Evolutionary conservation across 208 protist genomes (phyloP).

Genomic region (Leishmania arabica): DNA sequence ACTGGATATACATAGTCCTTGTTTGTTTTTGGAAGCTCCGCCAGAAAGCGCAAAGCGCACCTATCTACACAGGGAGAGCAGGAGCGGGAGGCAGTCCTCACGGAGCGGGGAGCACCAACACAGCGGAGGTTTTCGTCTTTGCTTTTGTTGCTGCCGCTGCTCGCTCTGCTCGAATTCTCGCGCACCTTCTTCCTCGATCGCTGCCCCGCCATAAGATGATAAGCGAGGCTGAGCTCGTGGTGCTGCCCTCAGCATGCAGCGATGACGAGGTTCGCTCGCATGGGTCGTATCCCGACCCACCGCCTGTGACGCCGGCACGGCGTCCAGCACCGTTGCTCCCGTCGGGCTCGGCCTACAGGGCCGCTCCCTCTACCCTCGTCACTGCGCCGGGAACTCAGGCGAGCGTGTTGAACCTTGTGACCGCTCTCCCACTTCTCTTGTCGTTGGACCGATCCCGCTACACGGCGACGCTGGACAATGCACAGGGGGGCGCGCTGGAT

Average conservation of each 20-base stretch:
- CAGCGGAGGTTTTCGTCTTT: background rate
- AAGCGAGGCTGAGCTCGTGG: background rate
- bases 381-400: background rate
- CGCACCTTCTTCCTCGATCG: background rate
- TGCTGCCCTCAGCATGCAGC: background rate
- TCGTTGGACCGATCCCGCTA: constrained; percentile 20
- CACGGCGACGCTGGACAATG: constrained; percentile 10
- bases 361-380: background rate
- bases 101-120: background rate
- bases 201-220: background rate
- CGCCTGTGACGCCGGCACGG: background rate
- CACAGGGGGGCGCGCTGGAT: background rate
- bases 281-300: background rate
- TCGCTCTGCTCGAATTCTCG: background rate
- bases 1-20: background rate
- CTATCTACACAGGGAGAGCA: background rate
- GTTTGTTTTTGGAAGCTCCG: background rate
- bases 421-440: constrained; percentile 29
- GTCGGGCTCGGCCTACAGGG: background rate
- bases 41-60: background rate
- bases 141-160: background rate
- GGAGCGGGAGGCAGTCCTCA: background rate
- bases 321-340: background rate
- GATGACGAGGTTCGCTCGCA: background rate
- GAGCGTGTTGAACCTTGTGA: constrained; percentile 29